These are phyloP conservation scores for Salvia miltiorrhiza DNA, from an alignment of 257 asterid species.

Conservation along the genomic window DNA sequence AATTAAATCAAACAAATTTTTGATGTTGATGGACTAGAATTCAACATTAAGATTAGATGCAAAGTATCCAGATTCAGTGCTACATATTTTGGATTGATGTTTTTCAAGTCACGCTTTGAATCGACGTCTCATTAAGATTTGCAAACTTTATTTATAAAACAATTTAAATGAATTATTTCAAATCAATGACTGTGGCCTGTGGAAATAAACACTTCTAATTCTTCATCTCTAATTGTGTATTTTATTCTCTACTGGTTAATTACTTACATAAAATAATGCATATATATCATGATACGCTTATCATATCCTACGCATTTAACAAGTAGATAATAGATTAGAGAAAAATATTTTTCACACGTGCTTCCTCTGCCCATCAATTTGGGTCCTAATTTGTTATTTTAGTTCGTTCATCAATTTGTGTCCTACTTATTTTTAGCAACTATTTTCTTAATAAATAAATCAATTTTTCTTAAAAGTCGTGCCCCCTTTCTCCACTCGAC, in stretches of 20 bases:
- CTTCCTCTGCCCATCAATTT: no score
- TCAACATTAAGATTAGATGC: not conserved
- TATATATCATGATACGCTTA: not conserved
- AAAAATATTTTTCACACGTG: no score
- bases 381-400: no score
- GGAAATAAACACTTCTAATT: no score
- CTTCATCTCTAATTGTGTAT: no score
- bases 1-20: not conserved
- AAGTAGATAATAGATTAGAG: not conserved
- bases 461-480: no score
- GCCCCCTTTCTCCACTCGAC: no score
- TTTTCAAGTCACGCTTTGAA: slow-evolving; percentile 5
- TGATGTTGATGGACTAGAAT: slow-evolving; percentile 13
- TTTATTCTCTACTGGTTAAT: not conserved
- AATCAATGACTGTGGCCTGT: not conserved
- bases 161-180: not conserved
- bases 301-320: not conserved
- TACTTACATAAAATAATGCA: not conserved
- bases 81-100: not conserved
- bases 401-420: no score
- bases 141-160: not conserved
- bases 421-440: no score
- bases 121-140: slow-evolving; percentile 12
- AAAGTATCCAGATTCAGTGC: slow-evolving; percentile 27
- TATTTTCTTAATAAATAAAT: no score